phyloP scores from a whole-genome alignment of 2,329 filamentous ascomycete genomes.

The Xylaria sp. region DNA sequence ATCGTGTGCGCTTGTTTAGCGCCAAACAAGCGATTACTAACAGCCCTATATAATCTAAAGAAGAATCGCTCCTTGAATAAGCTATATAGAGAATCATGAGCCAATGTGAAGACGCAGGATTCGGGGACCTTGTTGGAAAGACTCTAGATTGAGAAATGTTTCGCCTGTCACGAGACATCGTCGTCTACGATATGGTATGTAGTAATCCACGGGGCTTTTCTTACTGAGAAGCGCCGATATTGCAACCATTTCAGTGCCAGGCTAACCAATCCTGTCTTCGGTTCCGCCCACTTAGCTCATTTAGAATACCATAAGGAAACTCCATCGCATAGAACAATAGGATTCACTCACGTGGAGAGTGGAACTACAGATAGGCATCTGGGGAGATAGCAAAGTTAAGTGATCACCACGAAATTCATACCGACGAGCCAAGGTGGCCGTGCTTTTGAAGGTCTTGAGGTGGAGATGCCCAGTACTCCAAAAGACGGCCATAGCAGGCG shows the following conservation, averaged over 20 bases:
- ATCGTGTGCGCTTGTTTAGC: neutral
- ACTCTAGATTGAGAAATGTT: neutral
- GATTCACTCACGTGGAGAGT: neutral
- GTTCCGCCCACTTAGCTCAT: neutral
- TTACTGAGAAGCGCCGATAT: slow-evolving; percentile 23
- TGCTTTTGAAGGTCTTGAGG: neutral
- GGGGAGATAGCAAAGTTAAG: neutral
- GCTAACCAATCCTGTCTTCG: slow-evolving; percentile 1
- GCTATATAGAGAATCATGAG: neutral
- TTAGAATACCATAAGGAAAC: slow-evolving; percentile 4
- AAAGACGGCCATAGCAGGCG: neutral
- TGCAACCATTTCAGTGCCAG: slow-evolving; percentile 11
- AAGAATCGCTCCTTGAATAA: neutral
- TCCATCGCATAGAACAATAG: neutral
- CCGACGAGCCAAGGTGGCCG: neutral
- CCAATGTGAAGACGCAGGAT: neutral
- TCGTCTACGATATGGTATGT: neutral
- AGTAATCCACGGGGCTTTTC: slow-evolving; percentile 24
- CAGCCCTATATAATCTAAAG: neutral
- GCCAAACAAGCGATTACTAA: neutral
- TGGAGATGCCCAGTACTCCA: neutral
- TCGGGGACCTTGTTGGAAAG: neutral
- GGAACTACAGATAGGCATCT: neutral
- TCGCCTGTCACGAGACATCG: neutral
- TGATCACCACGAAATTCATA: neutral